Evolutionary conservation across 306 rosid genomes (phyloP).

Genomic region (Cucumis hystrix): DNA sequence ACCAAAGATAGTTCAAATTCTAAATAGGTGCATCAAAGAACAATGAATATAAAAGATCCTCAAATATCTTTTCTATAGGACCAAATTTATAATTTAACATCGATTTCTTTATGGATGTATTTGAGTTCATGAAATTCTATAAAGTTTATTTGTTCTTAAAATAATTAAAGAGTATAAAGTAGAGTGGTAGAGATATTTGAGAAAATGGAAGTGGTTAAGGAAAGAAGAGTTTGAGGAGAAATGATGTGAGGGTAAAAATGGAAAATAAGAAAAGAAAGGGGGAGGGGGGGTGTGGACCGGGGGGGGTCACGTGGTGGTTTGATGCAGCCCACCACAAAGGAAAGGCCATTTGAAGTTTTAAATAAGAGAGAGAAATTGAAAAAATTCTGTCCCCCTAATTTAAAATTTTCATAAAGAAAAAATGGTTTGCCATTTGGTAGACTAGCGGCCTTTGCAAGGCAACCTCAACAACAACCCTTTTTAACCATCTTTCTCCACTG

Average conservation of each 20-base stretch:
- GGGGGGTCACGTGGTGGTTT: constrained; percentile 4
- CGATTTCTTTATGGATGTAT: no score
- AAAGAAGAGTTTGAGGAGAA: background rate
- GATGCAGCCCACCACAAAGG: background rate
- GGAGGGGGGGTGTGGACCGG: background rate
- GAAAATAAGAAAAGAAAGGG: background rate
- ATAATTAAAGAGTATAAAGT: no score
- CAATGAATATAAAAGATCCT: no score
- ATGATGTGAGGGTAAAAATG: background rate
- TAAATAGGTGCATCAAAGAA: no score
- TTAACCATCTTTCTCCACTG: background rate
- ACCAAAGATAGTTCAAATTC: no score
- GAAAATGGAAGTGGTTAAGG: background rate
- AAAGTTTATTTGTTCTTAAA: no score
- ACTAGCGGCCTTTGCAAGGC: constrained; percentile 4
- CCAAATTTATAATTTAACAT: no score
- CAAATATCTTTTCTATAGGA: no score
- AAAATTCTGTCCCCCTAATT: background rate
- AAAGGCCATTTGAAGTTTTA: background rate
- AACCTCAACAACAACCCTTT: background rate
- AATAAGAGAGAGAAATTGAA: background rate
- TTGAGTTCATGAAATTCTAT: no score
- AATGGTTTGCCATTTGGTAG: background rate
- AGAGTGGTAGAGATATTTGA: background rate
- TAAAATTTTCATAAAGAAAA: background rate